Percentiles rank a stretch among this genome's conserved stretches.
Conservation (phyloP, 176 grass and related monocot genomes). For the Typha latifolia region DNA sequence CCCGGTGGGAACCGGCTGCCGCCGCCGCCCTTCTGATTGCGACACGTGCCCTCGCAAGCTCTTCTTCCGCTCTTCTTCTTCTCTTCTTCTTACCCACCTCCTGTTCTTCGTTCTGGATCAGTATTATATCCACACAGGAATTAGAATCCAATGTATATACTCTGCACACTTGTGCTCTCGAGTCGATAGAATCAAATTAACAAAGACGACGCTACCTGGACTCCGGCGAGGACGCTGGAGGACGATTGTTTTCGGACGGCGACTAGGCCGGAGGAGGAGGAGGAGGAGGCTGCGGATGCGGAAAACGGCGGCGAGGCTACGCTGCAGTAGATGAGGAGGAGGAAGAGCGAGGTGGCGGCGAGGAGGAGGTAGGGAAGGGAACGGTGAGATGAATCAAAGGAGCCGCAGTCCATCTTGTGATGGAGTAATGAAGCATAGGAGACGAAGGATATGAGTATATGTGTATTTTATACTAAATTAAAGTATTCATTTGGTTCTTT, state of each 20-base stretch:
- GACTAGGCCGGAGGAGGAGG: too few relatives aligned
- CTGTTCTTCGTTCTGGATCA: neutral
- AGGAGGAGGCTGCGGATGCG: neutral
- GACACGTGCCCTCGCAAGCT: constrained; percentile 22
- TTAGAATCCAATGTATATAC: too few relatives aligned
- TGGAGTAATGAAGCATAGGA: neutral
- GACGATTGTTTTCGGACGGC: too few relatives aligned
- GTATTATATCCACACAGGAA: too few relatives aligned
- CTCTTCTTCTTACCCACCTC: neutral
- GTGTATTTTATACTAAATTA: neutral
- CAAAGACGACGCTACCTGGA: too few relatives aligned
- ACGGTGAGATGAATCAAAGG: too few relatives aligned
- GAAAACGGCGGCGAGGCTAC: neutral
- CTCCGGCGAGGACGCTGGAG: too few relatives aligned
- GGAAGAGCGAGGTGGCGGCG: neutral
- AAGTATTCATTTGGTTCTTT: neutral
- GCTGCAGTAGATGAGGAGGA: neutral
- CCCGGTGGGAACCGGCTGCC: constrained; percentile 5
- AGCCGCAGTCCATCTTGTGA: too few relatives aligned
- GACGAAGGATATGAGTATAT: neutral
- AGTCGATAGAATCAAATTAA: too few relatives aligned
- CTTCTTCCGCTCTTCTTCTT: constrained; percentile 11
- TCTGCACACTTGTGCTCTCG: too few relatives aligned
- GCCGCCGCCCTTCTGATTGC: constrained; percentile 24
- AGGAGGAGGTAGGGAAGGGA: neutral